Percentiles rank a stretch among this genome's conserved stretches.
These are phyloP conservation scores for Vigna trinervia DNA, from an alignment of 306 rosid genomes.

Conservation along the genomic window DNA sequence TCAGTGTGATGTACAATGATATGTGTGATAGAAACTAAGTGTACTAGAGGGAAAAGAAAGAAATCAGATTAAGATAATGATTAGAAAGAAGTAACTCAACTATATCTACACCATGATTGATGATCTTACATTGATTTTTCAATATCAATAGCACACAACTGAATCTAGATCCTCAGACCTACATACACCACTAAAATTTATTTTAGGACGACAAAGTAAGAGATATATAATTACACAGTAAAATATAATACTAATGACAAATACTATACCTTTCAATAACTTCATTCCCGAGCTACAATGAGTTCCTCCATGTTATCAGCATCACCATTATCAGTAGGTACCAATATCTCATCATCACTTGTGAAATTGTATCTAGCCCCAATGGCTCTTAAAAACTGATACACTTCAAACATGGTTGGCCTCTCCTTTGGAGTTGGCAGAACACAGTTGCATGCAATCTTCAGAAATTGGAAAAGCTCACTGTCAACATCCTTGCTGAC, in stretches of 20 bases:
- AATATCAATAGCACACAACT: slow-evolving; percentile 40
- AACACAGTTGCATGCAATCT: slow-evolving; percentile 84
- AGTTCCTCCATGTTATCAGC: slow-evolving; percentile 65
- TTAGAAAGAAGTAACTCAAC: slow-evolving; percentile 29
- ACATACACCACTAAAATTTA: slow-evolving; percentile 40
- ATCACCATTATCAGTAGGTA: slow-evolving; percentile 53
- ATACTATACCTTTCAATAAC: slow-evolving; percentile 40
- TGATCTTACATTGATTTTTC: slow-evolving; percentile 35
- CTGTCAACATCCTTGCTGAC: slow-evolving; percentile 66
- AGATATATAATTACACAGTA: slow-evolving; percentile 41
- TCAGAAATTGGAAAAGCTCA: slow-evolving; percentile 91
- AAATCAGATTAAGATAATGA: background rate
- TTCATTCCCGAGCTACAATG: slow-evolving; percentile 69
- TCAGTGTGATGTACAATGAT: too few species aligned
- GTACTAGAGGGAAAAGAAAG: too few species aligned
- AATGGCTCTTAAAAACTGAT: slow-evolving; percentile 86
- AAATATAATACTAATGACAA: slow-evolving; percentile 35
- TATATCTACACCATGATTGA: slow-evolving; percentile 25
- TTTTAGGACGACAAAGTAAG: slow-evolving; percentile 40
- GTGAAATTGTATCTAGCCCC: slow-evolving; percentile 78
- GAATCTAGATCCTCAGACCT: slow-evolving; percentile 43
- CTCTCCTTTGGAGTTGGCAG: slow-evolving; percentile 71
- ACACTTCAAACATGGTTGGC: slow-evolving; percentile 96
- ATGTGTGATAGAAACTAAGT: too few species aligned
- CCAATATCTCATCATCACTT: slow-evolving; percentile 69